Percentiles rank a stretch among this genome's conserved stretches.
Evolutionary conservation across 2,329 filamentous ascomycete genomes (phyloP).

Genomic region (Claviceps sp.): DNA sequence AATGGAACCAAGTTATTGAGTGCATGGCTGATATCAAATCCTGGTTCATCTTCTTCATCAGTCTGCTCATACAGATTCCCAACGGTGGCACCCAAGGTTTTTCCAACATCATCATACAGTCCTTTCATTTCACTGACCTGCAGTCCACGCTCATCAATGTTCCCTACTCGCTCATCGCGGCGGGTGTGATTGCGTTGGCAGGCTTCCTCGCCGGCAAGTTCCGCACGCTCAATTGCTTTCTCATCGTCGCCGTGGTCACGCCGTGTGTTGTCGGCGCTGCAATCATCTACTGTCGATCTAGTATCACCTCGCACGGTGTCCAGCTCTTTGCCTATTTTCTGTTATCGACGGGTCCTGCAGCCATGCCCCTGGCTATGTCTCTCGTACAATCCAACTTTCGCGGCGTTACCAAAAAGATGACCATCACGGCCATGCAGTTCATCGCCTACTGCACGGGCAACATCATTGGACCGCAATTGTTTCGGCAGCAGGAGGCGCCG

Average conservation of each 20-base stretch:
- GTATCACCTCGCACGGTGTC: constrained; percentile 24
- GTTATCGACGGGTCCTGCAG: constrained; percentile 37
- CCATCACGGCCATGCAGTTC: constrained; percentile 42
- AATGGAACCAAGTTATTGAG: constrained; percentile 37
- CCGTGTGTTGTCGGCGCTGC: constrained; percentile 39
- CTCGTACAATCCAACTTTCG: constrained; percentile 42
- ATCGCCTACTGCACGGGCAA: constrained; percentile 43
- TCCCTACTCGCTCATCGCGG: constrained; percentile 40
- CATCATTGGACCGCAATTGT: constrained; percentile 43
- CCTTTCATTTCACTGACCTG: constrained; percentile 41
- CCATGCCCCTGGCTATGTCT: constrained; percentile 40
- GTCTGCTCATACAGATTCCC: constrained; percentile 42
- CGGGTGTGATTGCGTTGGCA: constrained; percentile 31
- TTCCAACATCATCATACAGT: constrained; percentile 41
- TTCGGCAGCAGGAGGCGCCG: constrained; percentile 34
- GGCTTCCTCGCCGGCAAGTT: constrained; percentile 39
- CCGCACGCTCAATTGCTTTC: constrained; percentile 35
- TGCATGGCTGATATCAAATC: constrained; percentile 45
- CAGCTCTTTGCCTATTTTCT: constrained; percentile 46
- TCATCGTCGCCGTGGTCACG: constrained; percentile 35
- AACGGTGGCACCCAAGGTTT: constrained; percentile 50
- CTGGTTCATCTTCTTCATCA: constrained; percentile 43
- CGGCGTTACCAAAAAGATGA: constrained; percentile 48
- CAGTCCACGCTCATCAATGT: constrained; percentile 45
- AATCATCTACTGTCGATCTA: constrained; percentile 34